Evolutionary conservation across 768 basidiomycete genomes (phyloP).

Genomic region (Lactarius tabidus): DNA sequence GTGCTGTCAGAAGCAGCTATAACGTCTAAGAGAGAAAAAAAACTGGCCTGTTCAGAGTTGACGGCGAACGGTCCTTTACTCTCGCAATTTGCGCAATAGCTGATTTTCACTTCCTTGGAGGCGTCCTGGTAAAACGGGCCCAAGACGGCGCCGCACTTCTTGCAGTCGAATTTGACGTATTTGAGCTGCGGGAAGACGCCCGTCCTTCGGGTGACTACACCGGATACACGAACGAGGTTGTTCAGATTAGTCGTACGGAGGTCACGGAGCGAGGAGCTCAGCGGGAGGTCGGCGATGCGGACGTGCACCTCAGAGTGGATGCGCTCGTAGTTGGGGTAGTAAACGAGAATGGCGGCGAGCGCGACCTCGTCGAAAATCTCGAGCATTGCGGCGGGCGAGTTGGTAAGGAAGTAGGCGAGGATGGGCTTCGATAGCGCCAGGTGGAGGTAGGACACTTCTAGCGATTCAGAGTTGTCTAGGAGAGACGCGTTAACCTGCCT

Average conservation of each 20-base stretch:
- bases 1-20: background rate
- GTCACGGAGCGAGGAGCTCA: slow-evolving; percentile 86
- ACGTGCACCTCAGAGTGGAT: slow-evolving; percentile 99
- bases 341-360: slow-evolving; percentile 87
- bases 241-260: slow-evolving; percentile 90
- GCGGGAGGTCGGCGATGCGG: slow-evolving; percentile 90
- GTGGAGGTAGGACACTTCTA: slow-evolving; percentile 97
- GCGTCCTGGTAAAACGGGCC: slow-evolving; percentile 99
- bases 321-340: slow-evolving; percentile 92
- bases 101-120: slow-evolving; percentile 88
- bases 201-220: slow-evolving; percentile 91
- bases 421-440: slow-evolving; percentile 90
- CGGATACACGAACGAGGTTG: slow-evolving; percentile 90
- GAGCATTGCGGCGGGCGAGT: slow-evolving; percentile 90
- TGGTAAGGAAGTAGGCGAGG: slow-evolving; percentile 95
- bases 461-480: slow-evolving; percentile 90
- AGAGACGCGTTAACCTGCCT: slow-evolving; percentile 18
- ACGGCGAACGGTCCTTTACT: slow-evolving; percentile 93
- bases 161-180: slow-evolving; percentile 98
- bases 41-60: slow-evolving; percentile 85
- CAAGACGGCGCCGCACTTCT: slow-evolving; percentile 87
- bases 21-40: background rate
- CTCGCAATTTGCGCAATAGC: slow-evolving; percentile 92
- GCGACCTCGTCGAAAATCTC: slow-evolving; percentile 95
- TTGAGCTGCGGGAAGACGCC: slow-evolving; percentile 99